Conservation (phyloP, 73 alveolate species). For the Blepharisma japonicum region DNA sequence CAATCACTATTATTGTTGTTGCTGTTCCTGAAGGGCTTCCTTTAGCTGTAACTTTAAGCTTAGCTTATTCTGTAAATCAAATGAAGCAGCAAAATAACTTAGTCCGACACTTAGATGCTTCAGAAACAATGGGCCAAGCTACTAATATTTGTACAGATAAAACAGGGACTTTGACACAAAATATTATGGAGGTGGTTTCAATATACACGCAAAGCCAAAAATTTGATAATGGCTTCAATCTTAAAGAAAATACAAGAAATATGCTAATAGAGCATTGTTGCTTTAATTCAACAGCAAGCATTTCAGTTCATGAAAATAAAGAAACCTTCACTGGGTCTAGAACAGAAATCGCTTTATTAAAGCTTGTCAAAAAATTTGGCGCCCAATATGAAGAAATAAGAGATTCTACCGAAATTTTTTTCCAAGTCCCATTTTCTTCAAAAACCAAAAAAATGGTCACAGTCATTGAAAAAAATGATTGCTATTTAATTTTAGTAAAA, state of each 20-base stretch:
- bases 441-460: conserved; percentile 89
- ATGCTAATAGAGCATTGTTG: conserved; percentile 28
- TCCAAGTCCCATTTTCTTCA: conserved; percentile 77
- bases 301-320: conserved; percentile 31
- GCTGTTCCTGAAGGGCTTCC: conserved; percentile 99
- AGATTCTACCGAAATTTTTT: conserved; percentile 37
- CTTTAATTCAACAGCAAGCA: conserved; percentile 46
- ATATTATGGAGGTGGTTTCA: conserved; percentile 76
- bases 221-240: conserved; percentile 30
- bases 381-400: conserved; percentile 35
- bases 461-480: conserved; percentile 41
- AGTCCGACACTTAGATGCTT: conserved; percentile 89
- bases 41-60: conserved; percentile 88
- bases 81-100: conserved; percentile 93
- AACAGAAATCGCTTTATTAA: conserved; percentile 55
- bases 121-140: conserved; percentile 98
- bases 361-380: conserved; percentile 46
- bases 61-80: conserved; percentile 86
- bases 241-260: conserved; percentile 30
- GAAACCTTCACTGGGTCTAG: conserved; percentile 37
- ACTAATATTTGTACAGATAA: conserved; percentile 92
- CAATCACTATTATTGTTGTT: conserved; percentile 88
- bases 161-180: conserved; percentile 80
- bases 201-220: conserved; percentile 42
- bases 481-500: conserved; percentile 51